These are phyloP conservation scores for Phytophthora boehmeriae DNA, from an alignment of 352 stramenopile genomes.

Conservation along the genomic window DNA sequence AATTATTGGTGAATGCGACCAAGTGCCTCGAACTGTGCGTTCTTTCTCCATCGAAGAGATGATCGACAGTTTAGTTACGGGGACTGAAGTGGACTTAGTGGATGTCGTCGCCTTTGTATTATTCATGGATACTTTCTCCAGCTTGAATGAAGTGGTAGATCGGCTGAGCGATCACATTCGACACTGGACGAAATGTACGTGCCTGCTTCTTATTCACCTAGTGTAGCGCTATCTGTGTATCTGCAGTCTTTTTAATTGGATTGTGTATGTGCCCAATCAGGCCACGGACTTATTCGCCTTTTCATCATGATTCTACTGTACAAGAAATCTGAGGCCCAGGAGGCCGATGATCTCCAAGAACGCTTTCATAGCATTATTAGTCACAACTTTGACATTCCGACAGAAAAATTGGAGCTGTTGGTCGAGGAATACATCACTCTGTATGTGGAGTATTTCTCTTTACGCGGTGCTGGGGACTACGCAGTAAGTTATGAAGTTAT, in stretches of 20 bases:
- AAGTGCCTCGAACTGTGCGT: conserved; percentile 7
- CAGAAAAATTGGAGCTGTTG: conserved; percentile 33
- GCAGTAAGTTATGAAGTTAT: conserved; percentile 35
- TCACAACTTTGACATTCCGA: conserved; percentile 37
- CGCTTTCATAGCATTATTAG: conserved; percentile 57
- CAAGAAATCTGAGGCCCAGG: conserved; percentile 43
- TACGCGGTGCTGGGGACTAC: conserved; percentile 41
- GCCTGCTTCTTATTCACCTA: neutral
- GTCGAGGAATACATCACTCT: conserved; percentile 60
- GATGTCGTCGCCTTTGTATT: conserved; percentile 74
- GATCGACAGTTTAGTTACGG: conserved; percentile 37
- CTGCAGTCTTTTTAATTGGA: conserved; percentile 14
- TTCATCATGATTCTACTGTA: conserved; percentile 67
- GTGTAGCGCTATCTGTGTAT: neutral
- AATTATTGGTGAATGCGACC: conserved; percentile 15
- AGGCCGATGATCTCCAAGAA: conserved; percentile 42
- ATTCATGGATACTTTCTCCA: conserved; percentile 75
- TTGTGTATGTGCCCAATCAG: conserved; percentile 24
- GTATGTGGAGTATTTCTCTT: conserved; percentile 58
- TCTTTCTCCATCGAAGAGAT: conserved; percentile 40
- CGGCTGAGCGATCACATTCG: conserved; percentile 53
- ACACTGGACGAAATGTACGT: conserved; percentile 53
- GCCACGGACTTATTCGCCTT: conserved; percentile 62
- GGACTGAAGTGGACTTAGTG: conserved; percentile 53
- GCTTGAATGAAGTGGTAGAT: conserved; percentile 62